phyloP scores from a whole-genome alignment of 768 basidiomycete species.

The Lactifluus hygrophoroides region DNA sequence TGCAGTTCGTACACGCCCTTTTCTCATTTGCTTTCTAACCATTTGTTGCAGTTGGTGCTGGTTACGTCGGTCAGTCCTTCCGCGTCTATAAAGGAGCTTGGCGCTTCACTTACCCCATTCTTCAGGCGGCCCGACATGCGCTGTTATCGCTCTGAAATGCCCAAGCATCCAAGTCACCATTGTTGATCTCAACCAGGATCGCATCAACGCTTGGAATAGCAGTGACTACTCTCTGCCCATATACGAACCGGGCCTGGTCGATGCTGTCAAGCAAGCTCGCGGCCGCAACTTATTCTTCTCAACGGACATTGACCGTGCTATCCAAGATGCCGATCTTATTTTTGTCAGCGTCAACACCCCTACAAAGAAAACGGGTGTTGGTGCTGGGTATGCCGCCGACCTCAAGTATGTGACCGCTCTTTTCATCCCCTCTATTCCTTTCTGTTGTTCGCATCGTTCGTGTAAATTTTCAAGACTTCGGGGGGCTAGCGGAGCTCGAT shows the following conservation, averaged over 20 bases:
- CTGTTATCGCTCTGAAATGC: conserved; percentile 90
- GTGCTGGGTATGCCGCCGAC: conserved; percentile 97
- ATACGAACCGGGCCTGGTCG: conserved; percentile 94
- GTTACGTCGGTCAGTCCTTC: conserved; percentile 74
- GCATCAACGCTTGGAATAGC: conserved; percentile 96
- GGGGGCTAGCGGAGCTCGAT: background rate
- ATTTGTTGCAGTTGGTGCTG: conserved; percentile 59
- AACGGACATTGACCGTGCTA: conserved; percentile 87
- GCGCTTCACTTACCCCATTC: background rate
- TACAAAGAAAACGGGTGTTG: conserved; percentile 96
- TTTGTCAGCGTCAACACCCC: conserved; percentile 99
- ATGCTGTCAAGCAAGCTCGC: conserved; percentile 78
- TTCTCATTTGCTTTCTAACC: conserved; percentile 13
- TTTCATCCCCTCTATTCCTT: background rate
- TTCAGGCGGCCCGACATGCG: conserved; percentile 88
- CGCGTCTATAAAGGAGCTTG: background rate
- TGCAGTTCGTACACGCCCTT: conserved; percentile 55
- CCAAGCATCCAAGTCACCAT: conserved; percentile 93
- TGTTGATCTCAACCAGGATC: conserved; percentile 91
- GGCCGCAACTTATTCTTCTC: conserved; percentile 97
- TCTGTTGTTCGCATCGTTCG: background rate
- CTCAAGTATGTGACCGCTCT: conserved; percentile 63
- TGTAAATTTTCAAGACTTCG: background rate
- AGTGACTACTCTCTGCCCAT: conserved; percentile 80
- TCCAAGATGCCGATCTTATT: conserved; percentile 92